These are phyloP conservation scores for Mycena sp. DNA, from an alignment of 1,284 basidiomycete genomes.

Conservation along the genomic window DNA sequence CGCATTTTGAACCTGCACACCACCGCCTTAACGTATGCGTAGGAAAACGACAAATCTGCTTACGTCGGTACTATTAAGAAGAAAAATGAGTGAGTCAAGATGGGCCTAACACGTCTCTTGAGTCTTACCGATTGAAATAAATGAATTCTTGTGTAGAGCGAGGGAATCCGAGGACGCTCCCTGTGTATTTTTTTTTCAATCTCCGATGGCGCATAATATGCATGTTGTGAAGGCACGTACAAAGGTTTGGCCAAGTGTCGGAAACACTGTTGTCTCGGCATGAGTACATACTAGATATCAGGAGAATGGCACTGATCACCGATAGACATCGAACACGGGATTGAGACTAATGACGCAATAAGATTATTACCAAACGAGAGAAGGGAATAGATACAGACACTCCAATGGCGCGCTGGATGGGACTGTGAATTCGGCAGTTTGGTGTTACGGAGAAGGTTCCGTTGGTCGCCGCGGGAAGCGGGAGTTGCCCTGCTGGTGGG, in stretches of 20 bases:
- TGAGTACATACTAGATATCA: no score
- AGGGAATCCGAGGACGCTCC: conserved; percentile 68
- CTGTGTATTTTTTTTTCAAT: no score
- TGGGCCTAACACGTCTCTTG: no score
- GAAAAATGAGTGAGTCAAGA: neutral
- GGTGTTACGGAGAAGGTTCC: conserved; percentile 45
- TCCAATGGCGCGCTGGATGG: conserved; percentile 53
- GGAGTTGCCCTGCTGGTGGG: conserved; percentile 67
- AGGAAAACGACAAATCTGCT: conserved; percentile 40
- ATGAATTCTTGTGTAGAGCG: conserved; percentile 60
- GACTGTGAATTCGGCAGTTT: conserved; percentile 56
- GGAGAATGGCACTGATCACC: conserved; percentile 49
- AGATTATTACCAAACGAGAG: neutral
- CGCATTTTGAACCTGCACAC: conserved; percentile 60
- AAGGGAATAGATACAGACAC: conserved; percentile 37
- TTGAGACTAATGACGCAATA: conserved; percentile 52
- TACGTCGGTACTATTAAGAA: conserved; percentile 50
- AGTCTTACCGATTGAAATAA: conserved; percentile 8
- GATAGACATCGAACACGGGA: conserved; percentile 61
- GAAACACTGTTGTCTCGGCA: conserved; percentile 41
- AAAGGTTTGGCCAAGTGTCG: conserved; percentile 50
- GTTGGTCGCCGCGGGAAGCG: conserved; percentile 52
- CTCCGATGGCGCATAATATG: no score
- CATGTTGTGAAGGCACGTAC: conserved; percentile 34
- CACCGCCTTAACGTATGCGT: neutral